A percentile compares a stretch with the other conserved stretches of the same genome.
Conservation (phyloP, 345 rosid species). For the Bretschneidera sinensis region DNA sequence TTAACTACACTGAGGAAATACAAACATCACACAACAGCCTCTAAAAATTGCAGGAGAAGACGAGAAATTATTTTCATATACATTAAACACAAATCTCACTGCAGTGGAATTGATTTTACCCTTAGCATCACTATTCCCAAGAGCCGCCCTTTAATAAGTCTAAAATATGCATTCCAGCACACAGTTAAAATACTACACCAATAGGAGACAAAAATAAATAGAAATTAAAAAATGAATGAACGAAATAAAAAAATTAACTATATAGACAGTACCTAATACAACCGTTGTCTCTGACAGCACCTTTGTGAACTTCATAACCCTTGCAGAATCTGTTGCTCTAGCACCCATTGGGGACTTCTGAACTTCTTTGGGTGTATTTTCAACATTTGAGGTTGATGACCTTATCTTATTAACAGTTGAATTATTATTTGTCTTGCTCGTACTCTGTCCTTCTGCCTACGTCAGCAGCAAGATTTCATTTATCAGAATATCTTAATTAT, state of each 20-base stretch:
- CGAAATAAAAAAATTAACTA: background rate
- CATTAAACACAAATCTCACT: too few relatives aligned
- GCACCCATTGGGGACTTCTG: slow-evolving; percentile 57
- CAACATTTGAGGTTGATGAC: slow-evolving; percentile 41
- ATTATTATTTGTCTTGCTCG: slow-evolving; percentile 34
- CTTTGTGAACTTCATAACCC: slow-evolving; percentile 80
- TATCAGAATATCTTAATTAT: background rate
- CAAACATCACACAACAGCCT: too few relatives aligned
- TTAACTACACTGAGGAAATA: too few relatives aligned
- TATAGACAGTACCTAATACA: slow-evolving; percentile 54
- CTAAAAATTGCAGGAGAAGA: too few relatives aligned
- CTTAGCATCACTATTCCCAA: too few relatives aligned
- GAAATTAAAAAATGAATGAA: background rate
- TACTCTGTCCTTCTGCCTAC: slow-evolving; percentile 45
- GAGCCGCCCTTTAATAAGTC: too few relatives aligned
- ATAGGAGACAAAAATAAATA: background rate
- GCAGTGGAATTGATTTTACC: too few relatives aligned
- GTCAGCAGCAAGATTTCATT: slow-evolving; percentile 9
- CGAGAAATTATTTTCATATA: too few relatives aligned
- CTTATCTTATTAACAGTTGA: slow-evolving; percentile 41
- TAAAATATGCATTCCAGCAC: too few relatives aligned
- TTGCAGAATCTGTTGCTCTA: slow-evolving; percentile 84
- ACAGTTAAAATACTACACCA: background rate
- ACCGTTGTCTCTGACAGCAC: slow-evolving; percentile 72
- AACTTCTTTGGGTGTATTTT: slow-evolving; percentile 40